Conservation (phyloP, 805 yeast species). For the Pichia ethanolica region DNA sequence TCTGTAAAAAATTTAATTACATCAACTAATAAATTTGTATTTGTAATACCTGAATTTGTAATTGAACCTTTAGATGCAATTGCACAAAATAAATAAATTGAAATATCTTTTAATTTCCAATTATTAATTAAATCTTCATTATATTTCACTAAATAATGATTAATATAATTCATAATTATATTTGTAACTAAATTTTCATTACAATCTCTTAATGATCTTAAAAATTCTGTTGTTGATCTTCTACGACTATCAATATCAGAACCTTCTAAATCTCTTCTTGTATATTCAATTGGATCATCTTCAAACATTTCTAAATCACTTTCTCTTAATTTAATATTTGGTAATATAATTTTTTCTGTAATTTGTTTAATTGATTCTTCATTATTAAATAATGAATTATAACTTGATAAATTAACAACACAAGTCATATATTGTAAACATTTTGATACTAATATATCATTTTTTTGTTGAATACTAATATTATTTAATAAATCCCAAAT, state of each 20-base stretch:
- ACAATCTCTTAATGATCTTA: constrained; percentile 76
- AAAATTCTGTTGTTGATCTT: constrained; percentile 85
- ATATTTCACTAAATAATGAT: constrained; percentile 52
- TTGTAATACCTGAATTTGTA: constrained; percentile 74
- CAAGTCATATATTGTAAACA: constrained; percentile 77
- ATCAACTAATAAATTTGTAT: constrained; percentile 78
- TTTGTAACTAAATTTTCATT: constrained; percentile 69
- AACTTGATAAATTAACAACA: constrained; percentile 63
- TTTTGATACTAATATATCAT: constrained; percentile 77
- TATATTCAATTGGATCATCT: constrained; percentile 93
- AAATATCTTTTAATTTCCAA: constrained; percentile 86
- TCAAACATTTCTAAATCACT: constrained; percentile 90
- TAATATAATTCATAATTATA: constrained; percentile 66
- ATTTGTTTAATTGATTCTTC: constrained; percentile 64
- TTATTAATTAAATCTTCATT: constrained; percentile 38
- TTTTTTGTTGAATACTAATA: constrained; percentile 64
- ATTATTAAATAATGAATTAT: constrained; percentile 52
- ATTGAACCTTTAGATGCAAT: constrained; percentile 86
- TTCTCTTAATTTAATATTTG: constrained; percentile 80
- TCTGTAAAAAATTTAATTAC: constrained; percentile 78
- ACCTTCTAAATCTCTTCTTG: constrained; percentile 91
- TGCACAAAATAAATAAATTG: constrained; percentile 78
- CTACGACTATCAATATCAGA: constrained; percentile 90
- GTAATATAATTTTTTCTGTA: constrained; percentile 76
- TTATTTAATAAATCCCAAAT: constrained; percentile 71